Evolutionary conservation across 768 basidiomycete species (phyloP), one percentile per base, ranked within the genome.

Genomic region (Leccinum barrowsii): DNA sequence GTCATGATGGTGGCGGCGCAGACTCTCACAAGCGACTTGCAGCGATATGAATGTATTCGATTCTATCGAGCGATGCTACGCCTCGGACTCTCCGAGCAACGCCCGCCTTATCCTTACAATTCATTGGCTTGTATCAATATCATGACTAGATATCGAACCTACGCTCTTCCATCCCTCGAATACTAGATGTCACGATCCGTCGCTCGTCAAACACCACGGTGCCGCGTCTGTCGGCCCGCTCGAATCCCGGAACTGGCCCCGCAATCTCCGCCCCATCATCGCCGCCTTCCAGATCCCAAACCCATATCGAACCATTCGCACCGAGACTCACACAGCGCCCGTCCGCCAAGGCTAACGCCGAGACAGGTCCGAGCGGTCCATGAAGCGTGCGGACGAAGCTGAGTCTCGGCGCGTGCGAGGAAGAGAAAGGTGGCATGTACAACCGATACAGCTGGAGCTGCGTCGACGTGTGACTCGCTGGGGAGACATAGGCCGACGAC

Each of bases 301-400:
- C 87, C 88, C 89, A 91, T 46, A 93, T 80, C 64, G 82, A 82
- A 42, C 89, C 89, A 67, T 90, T 85, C 34, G 73, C 73, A 8
- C 87, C 84, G 19, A 92, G 73, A 65, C 88, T 87, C 28, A 93
- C 87, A 62, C 91, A 93, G 3, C 91, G 83, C 22, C 91, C 91
- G 70, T 93, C 91, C 28, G 91, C 84, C 35, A 93, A 77, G 15
- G 87, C 81, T 21, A 93, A 78, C 4, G 87, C 81, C 4, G 80
- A 80, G 22, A 91, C 79, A 6, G 86, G 82, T 7, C 86, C 85
- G 1, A 76, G 75, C 50, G 88, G 90, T 7, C 92, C 90, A 65
- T 86, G 79, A 49, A 93, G 72, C 53, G 79, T 85, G 59, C 90
- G 83, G 56, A 89, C 80, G 68, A 90, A 93, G 34, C 77, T 81